These are phyloP conservation scores for Iberis amara DNA, from an alignment of 441 rosid genomes.

Conservation along the genomic window DNA sequence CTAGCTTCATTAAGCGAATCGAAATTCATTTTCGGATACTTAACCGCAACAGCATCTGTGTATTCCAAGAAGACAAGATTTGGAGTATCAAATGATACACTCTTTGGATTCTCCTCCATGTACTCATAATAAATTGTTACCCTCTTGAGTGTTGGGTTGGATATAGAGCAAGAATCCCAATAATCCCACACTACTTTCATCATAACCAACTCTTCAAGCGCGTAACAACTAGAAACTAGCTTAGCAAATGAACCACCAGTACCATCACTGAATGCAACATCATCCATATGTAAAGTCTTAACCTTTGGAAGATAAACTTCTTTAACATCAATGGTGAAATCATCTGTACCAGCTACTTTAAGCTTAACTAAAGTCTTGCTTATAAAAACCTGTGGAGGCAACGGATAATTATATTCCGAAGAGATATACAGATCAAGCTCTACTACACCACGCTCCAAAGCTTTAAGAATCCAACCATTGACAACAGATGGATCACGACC, in stretches of 20 bases:
- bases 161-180: slow-evolving; percentile 11
- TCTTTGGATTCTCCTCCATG: slow-evolving; percentile 8
- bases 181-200: not conserved
- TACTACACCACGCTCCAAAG: slow-evolving; percentile 20
- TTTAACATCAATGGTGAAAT: not conserved
- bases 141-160: slow-evolving; percentile 18
- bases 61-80: slow-evolving; percentile 17
- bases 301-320: slow-evolving; percentile 22
- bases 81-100: slow-evolving; percentile 20
- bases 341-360: slow-evolving; percentile 14
- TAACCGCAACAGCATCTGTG: slow-evolving; percentile 6
- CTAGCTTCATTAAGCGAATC: slow-evolving; percentile 24
- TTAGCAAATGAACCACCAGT: slow-evolving; percentile 23
- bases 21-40: slow-evolving; percentile 15
- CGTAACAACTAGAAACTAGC: slow-evolving; percentile 20
- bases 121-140: not conserved
- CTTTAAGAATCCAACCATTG: slow-evolving; percentile 20
- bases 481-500: slow-evolving; percentile 12
- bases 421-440: slow-evolving; percentile 3
- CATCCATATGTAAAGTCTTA: slow-evolving; percentile 4
- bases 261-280: not conserved
- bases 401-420: not conserved
- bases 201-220: slow-evolving; percentile 23
- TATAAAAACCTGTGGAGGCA: slow-evolving; percentile 19
- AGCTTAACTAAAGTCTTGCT: slow-evolving; percentile 22